Evolutionary conservation across 2,329 filamentous ascomycete species (phyloP).

Genomic region (Fusarium continuum): DNA sequence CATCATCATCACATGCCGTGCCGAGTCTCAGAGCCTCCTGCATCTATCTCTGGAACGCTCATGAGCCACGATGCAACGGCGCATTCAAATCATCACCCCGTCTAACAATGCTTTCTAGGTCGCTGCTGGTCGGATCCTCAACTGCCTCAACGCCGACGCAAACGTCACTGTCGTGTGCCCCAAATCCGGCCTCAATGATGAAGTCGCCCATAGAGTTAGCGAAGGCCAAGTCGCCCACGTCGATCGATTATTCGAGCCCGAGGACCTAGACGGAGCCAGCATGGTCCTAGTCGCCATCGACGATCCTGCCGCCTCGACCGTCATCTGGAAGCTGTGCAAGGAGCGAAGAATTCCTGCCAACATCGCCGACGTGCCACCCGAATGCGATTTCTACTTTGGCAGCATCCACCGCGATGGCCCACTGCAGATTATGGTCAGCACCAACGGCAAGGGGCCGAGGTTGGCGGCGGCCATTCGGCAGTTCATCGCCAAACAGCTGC

Average conservation of each 20-base stretch:
- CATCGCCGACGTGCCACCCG: constrained; percentile 94
- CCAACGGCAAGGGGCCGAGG: constrained; percentile 94
- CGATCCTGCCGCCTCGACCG: constrained; percentile 87
- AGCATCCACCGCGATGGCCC: constrained; percentile 95
- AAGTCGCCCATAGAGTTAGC: constrained; percentile 84
- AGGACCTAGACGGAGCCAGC: constrained; percentile 81
- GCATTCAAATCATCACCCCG: neutral
- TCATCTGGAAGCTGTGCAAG: constrained; percentile 94
- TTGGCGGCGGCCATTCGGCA: constrained; percentile 86
- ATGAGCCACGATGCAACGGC: neutral
- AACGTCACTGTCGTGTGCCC: constrained; percentile 88
- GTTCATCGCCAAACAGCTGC: constrained; percentile 80
- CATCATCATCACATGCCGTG: constrained; percentile 13
- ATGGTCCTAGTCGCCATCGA: constrained; percentile 96
- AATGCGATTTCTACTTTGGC: constrained; percentile 99
- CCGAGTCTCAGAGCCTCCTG: constrained; percentile 11
- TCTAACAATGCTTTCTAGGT: constrained; percentile 67
- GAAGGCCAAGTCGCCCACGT: constrained; percentile 80
- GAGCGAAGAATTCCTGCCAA: constrained; percentile 85
- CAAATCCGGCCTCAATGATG: constrained; percentile 80
- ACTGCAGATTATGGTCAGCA: constrained; percentile 98
- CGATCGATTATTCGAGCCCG: constrained; percentile 83
- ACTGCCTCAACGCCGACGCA: constrained; percentile 94
- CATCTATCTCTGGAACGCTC: neutral
- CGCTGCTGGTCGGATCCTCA: constrained; percentile 90